Evolutionary conservation across 129 eudicot species (phyloP), one percentile per base, ranked within the genome.

Genomic region (Flaveria ramosissima): DNA sequence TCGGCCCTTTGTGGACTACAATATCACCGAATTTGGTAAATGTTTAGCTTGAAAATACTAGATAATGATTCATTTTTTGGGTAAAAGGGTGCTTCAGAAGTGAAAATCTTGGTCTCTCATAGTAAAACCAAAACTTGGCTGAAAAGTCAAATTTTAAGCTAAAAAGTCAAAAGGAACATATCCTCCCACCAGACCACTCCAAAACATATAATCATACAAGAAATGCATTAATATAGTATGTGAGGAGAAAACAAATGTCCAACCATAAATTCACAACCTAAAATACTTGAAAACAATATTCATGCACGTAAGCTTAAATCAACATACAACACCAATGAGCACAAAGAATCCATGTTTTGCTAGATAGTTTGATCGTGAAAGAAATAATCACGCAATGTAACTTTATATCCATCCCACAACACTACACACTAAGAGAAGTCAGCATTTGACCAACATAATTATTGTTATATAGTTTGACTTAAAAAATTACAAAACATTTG

Each of bases 1-100:
- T 80, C 96, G 81, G 27, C 92, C 89, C 86, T 78, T 91, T 4
- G 88, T 83, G 48, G 92, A 88, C 99, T 94, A 74, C 72, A 84
- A 74, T 64, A 74, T 53, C 62, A 80, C 21, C 17, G 14, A 56
- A 73, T 42, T 36, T 23, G 23, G 46, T 56, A 72, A 43, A 41
- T 21, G 45, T 62, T 72, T 30, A 79, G 83, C 23, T 72, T 72
- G 21, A 21, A 78, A 4, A 19, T 43, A 27, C 59, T 42, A 21
- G 6, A 67, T 53, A 55, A 3, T 16, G 7, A 62, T 60, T 71
- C 27, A 2, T 27, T 71, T 71, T 27, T 53, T 39, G 20, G 4
- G 24, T 55, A 15, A 36, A 77, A 69, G 48, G 50, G 59, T 0
- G 30, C 66, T 77, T 52, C 55, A 39, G 7, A 50, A 76, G 7